Evolutionary conservation across 441 rosid genomes (phyloP).

Genomic region (Flueggea neowawraea): DNA sequence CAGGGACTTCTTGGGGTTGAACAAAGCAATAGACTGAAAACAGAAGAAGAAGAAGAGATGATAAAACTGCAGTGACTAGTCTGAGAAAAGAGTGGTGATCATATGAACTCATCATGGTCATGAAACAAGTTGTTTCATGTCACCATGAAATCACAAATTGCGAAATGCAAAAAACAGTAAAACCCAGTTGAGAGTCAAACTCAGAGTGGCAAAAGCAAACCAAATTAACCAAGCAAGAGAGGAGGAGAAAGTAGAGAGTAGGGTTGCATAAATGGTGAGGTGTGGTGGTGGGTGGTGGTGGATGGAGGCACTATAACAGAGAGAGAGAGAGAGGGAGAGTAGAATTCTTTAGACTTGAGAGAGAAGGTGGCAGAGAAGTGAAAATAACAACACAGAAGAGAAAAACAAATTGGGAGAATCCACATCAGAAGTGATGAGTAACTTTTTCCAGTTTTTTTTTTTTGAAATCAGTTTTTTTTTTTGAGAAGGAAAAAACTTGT

Average conservation of each 20-base stretch:
- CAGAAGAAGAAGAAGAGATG: conserved; percentile 12
- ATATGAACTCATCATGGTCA: conserved; percentile 12
- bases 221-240: no score
- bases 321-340: conserved; percentile 3
- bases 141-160: conserved; percentile 12
- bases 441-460: no score
- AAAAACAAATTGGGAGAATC: conserved; percentile 40
- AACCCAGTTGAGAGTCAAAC: no score
- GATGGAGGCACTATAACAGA: background rate
- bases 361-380: conserved; percentile 20
- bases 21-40: conserved; percentile 29
- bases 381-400: conserved; percentile 47
- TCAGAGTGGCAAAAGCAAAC: no score
- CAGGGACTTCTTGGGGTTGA: conserved; percentile 25
- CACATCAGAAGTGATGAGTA: conserved; percentile 17
- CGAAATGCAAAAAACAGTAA: no score
- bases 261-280: no score
- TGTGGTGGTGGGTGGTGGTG: no score
- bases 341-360: background rate
- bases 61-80: conserved; percentile 5
- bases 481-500: no score
- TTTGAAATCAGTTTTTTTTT: no score
- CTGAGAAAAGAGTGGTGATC: conserved; percentile 6
- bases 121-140: conserved; percentile 23
- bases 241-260: no score